phyloP scores from a whole-genome alignment of 2,329 filamentous ascomycete genomes.

The Monosporascus sp. region DNA sequence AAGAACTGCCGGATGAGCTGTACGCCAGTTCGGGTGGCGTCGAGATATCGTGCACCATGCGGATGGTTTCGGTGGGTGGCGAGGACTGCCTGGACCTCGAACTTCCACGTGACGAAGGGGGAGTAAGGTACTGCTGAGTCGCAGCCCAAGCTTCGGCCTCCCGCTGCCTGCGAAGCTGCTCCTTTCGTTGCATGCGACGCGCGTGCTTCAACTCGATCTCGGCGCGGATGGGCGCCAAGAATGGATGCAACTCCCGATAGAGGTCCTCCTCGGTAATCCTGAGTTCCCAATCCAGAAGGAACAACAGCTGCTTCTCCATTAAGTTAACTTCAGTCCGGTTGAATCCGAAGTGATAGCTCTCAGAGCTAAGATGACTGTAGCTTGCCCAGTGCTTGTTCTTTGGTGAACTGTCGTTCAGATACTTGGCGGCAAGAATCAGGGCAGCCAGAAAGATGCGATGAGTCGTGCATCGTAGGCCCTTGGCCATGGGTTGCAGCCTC shows the following conservation, averaged over 20 bases:
- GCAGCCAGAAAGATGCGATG: slow-evolving; percentile 95
- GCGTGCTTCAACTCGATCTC: slow-evolving; percentile 47
- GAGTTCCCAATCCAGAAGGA: slow-evolving; percentile 91
- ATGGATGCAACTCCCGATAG: slow-evolving; percentile 78
- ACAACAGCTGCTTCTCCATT: slow-evolving; percentile 98
- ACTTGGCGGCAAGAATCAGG: slow-evolving; percentile 87
- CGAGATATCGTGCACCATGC: slow-evolving; percentile 33
- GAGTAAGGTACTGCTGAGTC: slow-evolving; percentile 36
- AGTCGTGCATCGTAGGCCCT: slow-evolving; percentile 92
- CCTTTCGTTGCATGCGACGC: slow-evolving; percentile 42
- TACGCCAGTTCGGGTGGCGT: slow-evolving; percentile 44
- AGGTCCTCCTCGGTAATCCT: slow-evolving; percentile 81
- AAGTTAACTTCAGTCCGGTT: slow-evolving; percentile 94
- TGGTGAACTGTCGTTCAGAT: slow-evolving; percentile 95
- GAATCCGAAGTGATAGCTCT: slow-evolving; percentile 72
- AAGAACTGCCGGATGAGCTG: slow-evolving; percentile 39
- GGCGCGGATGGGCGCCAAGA: slow-evolving; percentile 77
- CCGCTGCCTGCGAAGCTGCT: slow-evolving; percentile 37
- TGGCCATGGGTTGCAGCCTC: slow-evolving; percentile 86
- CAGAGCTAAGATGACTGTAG: slow-evolving; percentile 74
- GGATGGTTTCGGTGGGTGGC: slow-evolving; percentile 33
- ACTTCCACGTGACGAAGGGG: slow-evolving; percentile 40
- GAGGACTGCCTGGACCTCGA: slow-evolving; percentile 33
- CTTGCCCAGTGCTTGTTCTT: slow-evolving; percentile 99
- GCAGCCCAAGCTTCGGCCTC: slow-evolving; percentile 34